Base-by-base conservation (phyloP, 768 basidiomycete genomes). In the Rhizopogon sp. region DNA sequence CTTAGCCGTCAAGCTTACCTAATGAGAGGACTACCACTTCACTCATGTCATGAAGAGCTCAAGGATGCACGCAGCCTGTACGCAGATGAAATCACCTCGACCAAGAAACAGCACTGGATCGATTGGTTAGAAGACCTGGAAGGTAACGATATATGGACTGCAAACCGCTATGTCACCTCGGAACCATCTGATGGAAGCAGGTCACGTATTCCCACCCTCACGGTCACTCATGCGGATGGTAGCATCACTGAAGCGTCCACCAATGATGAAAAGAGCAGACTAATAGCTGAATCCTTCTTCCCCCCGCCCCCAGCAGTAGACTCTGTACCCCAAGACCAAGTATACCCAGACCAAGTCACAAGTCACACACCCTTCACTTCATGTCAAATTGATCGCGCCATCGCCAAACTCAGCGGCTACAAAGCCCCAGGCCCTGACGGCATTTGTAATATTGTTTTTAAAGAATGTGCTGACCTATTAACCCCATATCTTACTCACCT, bases 351-450 rank as follows among this genome's bases (percentile, higher is more conserved):
- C 6, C 50, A 33, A 3, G 35, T 25, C 1, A 31, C 33, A 55
- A 39, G 1, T 9, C 0, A 31, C 52, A 2, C 52, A 5, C 25
- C 25, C 25, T 25, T 66, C 33, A 60, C 65, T 0, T 10, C 44
- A 6, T 49, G 47, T 8, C 60, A 62, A 17, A 63, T 69, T 2
- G 0, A 1, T 1, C 17, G 45, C 0, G 50, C 55, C 3, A 54
- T 68, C 7, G 33, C 16, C 1, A 40, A 54, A 1, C 60, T 67
- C 1, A 53, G 43, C 13, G 61, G 58, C 1, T 56, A 59, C 56
- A 60, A 67, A 46, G 62, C 62, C 2, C 58, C 54, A 17, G 64
- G 66, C 1, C 65, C 65, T 8, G 68, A 71, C 28, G 64, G 61
- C 6, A 72, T 70, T 11, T 16, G 37, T 5, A 72, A 72, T 43